Evolutionary conservation across 140 eudicot species (phyloP).

Genomic region (Ambrosia hybrid): DNA sequence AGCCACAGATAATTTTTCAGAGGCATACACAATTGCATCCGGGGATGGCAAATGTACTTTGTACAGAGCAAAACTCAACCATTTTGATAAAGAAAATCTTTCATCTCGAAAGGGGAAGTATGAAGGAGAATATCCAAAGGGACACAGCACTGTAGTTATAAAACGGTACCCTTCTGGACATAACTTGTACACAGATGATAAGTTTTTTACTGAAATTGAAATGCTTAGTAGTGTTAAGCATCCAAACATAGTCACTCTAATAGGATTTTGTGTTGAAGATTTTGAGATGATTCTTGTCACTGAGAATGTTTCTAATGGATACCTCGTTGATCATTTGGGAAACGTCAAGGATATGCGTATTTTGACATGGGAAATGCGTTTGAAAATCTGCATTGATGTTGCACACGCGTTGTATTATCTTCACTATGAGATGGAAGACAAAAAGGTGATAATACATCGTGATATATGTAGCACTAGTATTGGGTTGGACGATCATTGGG

Average conservation of each 20-base stretch:
- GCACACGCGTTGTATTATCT: conserved; percentile 1
- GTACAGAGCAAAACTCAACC: not conserved
- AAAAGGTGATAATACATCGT: not conserved
- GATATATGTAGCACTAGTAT: not conserved
- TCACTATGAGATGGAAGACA: conserved; percentile 14
- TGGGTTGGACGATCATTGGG: not conserved
- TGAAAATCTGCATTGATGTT: conserved; percentile 12
- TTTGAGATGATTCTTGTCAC: not conserved
- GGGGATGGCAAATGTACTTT: not conserved
- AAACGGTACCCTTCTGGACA: not conserved
- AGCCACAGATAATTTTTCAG: not conserved
- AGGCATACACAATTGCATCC: not conserved
- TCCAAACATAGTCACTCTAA: not conserved
- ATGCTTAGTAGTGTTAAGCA: not conserved
- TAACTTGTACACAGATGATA: not conserved
- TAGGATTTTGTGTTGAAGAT: not conserved
- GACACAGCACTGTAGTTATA: not conserved
- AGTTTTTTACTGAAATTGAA: not conserved
- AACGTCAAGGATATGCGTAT: too few species aligned
- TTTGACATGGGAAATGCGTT: conserved; percentile 7
- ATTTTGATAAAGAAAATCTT: too few species aligned
- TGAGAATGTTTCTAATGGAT: not conserved
- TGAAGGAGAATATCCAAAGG: too few species aligned
- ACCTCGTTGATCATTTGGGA: not conserved
- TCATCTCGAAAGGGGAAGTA: too few species aligned